Evolutionary conservation across 441 rosid species (phyloP).

Genomic region (Bocquillonia castaneifolia): DNA sequence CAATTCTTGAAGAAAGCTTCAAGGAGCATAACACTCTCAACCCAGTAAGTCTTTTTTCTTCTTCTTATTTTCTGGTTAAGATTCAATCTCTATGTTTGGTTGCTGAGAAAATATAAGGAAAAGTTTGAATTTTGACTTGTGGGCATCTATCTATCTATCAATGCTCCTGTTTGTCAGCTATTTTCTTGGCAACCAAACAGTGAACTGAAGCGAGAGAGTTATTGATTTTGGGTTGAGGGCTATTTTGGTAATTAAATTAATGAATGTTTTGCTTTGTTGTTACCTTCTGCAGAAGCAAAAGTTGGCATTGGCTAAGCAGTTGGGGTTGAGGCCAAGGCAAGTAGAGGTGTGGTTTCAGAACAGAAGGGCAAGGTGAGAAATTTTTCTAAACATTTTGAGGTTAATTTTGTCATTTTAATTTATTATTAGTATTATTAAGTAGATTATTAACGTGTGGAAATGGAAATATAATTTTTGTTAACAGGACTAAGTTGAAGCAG

Average conservation of each 20-base stretch:
- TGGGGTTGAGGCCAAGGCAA: slow-evolving; percentile 80
- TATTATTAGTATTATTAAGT: no score
- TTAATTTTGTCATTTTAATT: neutral
- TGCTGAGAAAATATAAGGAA: neutral
- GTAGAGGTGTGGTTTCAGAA: slow-evolving; percentile 99
- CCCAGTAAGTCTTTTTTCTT: slow-evolving; percentile 47
- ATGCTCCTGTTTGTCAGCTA: no score
- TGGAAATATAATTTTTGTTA: neutral
- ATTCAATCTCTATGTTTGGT: neutral
- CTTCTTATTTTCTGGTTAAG: neutral
- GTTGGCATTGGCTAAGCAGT: slow-evolving; percentile 74
- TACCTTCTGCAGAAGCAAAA: slow-evolving; percentile 62
- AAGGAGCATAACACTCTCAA: slow-evolving; percentile 91
- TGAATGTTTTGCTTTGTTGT: neutral
- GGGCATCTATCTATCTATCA: neutral
- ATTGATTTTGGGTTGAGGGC: neutral
- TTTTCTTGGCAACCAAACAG: slow-evolving; percentile 22
- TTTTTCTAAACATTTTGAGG: neutral
- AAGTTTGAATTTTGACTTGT: neutral
- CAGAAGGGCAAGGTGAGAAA: slow-evolving; percentile 86
- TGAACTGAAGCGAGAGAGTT: neutral
- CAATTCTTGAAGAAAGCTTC: slow-evolving; percentile 84
- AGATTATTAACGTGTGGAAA: neutral
- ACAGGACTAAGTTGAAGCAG: slow-evolving; percentile 93
- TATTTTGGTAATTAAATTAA: slow-evolving; percentile 20